Evolutionary conservation across 106 monocot genomes (phyloP), one percentile per base, ranked within the genome.

Genomic region (Dendrobium huoshanense): DNA sequence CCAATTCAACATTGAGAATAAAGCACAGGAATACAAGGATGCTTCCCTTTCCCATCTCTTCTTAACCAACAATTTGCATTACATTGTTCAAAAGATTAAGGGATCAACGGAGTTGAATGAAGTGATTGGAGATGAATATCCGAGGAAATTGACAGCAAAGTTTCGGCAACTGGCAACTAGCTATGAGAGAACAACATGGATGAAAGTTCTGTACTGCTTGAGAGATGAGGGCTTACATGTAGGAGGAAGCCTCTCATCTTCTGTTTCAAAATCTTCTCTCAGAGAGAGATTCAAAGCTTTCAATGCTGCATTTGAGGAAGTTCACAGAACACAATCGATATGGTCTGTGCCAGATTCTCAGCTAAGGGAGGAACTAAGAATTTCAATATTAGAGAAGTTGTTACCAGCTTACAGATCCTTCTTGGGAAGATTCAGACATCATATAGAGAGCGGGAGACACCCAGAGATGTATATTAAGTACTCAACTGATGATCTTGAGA

Each of bases 381-480:
- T 98, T 43, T 95, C 98, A 2, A 88, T 98, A 20, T 82, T 84
- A 0, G 98, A 92, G 84, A 87, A 78, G 37, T 55, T 98, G 27
- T 80, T 98, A 67, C 98, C 98, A 2, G 98, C 98, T 41, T 98
- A 98, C 84, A 83, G 98, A 47, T 85, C 91, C 0, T 98, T 98
- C 56, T 82, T 98, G 17, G 98, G 98, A 1, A 76, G 98, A 56
- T 98, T 95, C 81, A 75, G 94, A 24, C 91, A 88, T 40, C 92
- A 98, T 44, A 91, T 98, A 73, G 94, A 98, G 82, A 89, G 77
- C 59, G 92, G 91, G 18, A 94, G 79, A 79, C 90, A 95, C 54
- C 92, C 94, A 3, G 94, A 98, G 84, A 54, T 92, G 91, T 95
- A 88, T 81, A 92, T 98, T 78, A 98, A 91, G 82, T 98, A 98